These are phyloP conservation scores for Amphichorda felina DNA, from an alignment of 2,329 filamentous ascomycete genomes.

Conservation along the genomic window DNA sequence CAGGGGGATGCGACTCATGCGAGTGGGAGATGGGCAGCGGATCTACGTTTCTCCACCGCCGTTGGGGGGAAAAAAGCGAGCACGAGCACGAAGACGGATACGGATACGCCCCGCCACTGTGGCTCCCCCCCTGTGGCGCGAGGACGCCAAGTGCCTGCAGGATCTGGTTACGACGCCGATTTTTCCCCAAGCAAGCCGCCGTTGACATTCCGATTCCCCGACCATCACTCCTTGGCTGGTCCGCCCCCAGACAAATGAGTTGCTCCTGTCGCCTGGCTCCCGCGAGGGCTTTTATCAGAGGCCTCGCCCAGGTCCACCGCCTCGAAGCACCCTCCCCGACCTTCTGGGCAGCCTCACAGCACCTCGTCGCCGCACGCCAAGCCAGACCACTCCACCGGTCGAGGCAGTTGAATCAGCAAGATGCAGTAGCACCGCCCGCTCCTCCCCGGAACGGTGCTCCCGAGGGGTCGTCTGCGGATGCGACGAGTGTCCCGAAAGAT, in stretches of 20 bases:
- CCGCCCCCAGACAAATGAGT: slow-evolving; percentile 20
- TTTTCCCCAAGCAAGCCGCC: too few relatives aligned
- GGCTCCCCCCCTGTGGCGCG: too few relatives aligned
- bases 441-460: neutral
- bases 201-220: too few relatives aligned
- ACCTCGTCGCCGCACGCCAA: neutral
- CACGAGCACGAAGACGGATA: slow-evolving; percentile 1
- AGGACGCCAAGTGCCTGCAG: too few relatives aligned
- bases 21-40: too few relatives aligned
- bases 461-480: neutral
- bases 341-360: neutral
- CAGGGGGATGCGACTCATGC: too few relatives aligned
- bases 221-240: neutral
- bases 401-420: neutral
- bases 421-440: neutral
- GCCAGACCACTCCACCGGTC: neutral
- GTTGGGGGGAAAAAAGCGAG: too few relatives aligned
- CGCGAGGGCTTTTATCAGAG: slow-evolving; percentile 34
- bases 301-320: slow-evolving; percentile 26
- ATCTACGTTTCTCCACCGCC: too few relatives aligned
- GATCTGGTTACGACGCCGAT: too few relatives aligned
- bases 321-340: slow-evolving; percentile 9
- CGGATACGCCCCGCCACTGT: too few relatives aligned
- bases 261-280: slow-evolving; percentile 34
- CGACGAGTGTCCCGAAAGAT: neutral